Base-by-base conservation (phyloP, 2,329 filamentous ascomycete genomes). In the Ascosphaera acerosa region DNA sequence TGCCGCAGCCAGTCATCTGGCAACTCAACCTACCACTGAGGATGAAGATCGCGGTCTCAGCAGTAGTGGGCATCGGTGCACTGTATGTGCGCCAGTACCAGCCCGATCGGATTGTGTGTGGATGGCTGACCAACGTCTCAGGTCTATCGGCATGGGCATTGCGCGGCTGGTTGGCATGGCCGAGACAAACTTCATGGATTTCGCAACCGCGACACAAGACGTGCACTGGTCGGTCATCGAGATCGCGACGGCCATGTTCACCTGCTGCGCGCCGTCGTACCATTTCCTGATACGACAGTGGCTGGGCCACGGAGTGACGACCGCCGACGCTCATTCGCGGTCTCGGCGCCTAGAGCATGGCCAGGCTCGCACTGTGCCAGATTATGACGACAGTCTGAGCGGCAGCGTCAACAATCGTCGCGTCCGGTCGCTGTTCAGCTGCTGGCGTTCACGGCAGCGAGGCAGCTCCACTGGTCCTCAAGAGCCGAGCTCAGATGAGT, bases 241-340 rank as follows among this genome's bases (percentile, higher is more conserved):
- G 26, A 28, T 28, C 26, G 14, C 26, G 26, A 28, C 26, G 26
- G 26, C n/a, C n/a, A 28, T 28, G 5, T 28, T 28, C 16, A 28
- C 26, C 6, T 28, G 26, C 12, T 28, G 26, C 12, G 26, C 26
- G n/a, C 26, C 26, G 6, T 28, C 26, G 14, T 28, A 14, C 26
- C 26, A 28, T 5, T 12, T 28, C 6, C n/a, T 28, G 5, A 6
- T 28, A n/a, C 26, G 26, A 6, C 14, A 14, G 12, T 5, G n/a
- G 5, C 6, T 5, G 7, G 26, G 26, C 5, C 14, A 12, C 12
- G 5, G 6, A 6, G 26, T 14, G 12, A 14, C 26, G 12, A 6
- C 16, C 14, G n/a, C 14, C 7, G 26, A 12, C 14, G 16, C 5
- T 28, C 26, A 28, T 14, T 6, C 26, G n/a, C 26, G n/a, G n/a